A percentile compares a stretch with the other conserved stretches of the same genome.
Evolutionary conservation across 2,329 filamentous ascomycete genomes (phyloP).

Genomic region (Torrubiella hemipterigena): DNA sequence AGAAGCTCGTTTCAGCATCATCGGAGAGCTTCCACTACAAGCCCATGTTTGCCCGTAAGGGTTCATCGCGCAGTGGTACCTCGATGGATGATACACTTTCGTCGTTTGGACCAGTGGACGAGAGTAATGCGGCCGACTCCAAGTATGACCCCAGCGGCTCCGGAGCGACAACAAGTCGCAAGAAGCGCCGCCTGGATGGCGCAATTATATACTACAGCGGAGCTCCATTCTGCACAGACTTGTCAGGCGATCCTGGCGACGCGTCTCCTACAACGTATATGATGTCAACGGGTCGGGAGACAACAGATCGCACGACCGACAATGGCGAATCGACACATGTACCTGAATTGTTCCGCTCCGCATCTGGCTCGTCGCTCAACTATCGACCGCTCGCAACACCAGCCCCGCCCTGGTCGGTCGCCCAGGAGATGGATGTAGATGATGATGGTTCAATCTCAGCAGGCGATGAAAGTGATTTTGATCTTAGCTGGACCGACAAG

Average conservation of each 20-base stretch:
- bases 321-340: constrained; percentile 9
- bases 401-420: too few species aligned
- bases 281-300: constrained; percentile 30
- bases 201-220: constrained; percentile 77
- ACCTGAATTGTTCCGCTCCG: constrained; percentile 22
- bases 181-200: constrained; percentile 50
- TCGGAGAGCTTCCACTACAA: constrained; percentile 49
- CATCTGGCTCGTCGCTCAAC: constrained; percentile 38
- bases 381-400: constrained; percentile 32
- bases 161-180: constrained; percentile 29
- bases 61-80: constrained; percentile 31
- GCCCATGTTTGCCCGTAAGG: constrained; percentile 44
- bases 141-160: constrained; percentile 34
- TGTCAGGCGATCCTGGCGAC: constrained; percentile 53
- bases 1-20: constrained; percentile 24
- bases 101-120: constrained; percentile 33
- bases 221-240: constrained; percentile 68
- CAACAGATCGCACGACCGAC: constrained; percentile 8
- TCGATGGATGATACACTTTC: constrained; percentile 37
- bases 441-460: constrained; percentile 18
- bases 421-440: constrained; percentile 20
- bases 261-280: constrained; percentile 34
- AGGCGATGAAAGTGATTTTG: constrained; percentile 28
- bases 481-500: constrained; percentile 33
- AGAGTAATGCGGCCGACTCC: constrained; percentile 36